A percentile compares a stretch with the other conserved stretches of the same genome.
These are phyloP conservation scores for Melastoma malabathricum DNA, from an alignment of 345 rosid genomes.

Conservation along the genomic window DNA sequence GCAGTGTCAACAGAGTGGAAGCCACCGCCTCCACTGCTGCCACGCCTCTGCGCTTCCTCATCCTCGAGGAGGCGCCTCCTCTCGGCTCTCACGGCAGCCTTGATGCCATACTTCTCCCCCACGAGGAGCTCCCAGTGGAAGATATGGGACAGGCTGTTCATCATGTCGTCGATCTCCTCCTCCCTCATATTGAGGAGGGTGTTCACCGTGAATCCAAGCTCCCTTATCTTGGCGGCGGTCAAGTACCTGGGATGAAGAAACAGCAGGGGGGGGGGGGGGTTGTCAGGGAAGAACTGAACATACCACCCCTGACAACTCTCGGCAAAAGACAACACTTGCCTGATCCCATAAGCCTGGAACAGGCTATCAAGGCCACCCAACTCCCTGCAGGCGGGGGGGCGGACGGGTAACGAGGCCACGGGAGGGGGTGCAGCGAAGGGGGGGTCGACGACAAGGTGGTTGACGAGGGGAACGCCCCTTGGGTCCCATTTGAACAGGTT, in stretches of 20 bases:
- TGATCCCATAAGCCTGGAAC: no score
- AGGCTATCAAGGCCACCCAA: no score
- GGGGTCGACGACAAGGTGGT: no score
- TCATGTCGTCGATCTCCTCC: conserved; percentile 97
- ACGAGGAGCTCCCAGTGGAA: conserved; percentile 90
- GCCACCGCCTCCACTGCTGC: conserved; percentile 48
- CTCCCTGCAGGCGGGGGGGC: no score
- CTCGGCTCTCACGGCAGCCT: conserved; percentile 90
- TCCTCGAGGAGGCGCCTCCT: conserved; percentile 61
- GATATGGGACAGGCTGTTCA: conserved; percentile 80
- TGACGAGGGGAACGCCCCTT: no score
- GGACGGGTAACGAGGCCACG: no score
- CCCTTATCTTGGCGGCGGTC: conserved; percentile 86
- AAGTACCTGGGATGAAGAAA: conserved; percentile 25
- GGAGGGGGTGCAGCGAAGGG: no score
- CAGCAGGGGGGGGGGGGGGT: no score
- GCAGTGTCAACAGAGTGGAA: conserved; percentile 31
- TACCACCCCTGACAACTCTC: no score
- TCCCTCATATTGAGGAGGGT: conserved; percentile 89
- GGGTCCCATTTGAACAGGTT: no score
- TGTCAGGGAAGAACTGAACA: no score
- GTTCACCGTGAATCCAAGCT: conserved; percentile 85
- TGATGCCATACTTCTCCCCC: conserved; percentile 85
- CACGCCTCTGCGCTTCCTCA: conserved; percentile 13
- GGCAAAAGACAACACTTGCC: no score